Evolutionary conservation across 495 filamentous ascomycete genomes (phyloP).

Genomic region (Penicillium pancosmium): DNA sequence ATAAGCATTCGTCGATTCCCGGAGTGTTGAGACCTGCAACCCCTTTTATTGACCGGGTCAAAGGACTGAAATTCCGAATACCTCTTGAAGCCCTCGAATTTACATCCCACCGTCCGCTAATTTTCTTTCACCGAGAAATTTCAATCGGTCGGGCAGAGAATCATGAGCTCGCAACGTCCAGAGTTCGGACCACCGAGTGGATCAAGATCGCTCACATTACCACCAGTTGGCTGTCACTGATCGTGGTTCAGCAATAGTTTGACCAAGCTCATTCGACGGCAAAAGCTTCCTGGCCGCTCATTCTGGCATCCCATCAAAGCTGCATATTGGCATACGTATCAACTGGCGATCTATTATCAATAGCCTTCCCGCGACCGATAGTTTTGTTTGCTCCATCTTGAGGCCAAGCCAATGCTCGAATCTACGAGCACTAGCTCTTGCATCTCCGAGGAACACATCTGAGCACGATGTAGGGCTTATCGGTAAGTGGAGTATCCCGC

Average conservation of each 20-base stretch:
- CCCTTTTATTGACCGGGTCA: neutral
- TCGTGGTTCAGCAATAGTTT: neutral
- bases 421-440: neutral
- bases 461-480: neutral
- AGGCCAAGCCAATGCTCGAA: neutral
- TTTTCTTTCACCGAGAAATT: neutral
- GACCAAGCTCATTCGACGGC: neutral
- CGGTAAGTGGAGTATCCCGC: slow-evolving; percentile 1
- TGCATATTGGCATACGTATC: neutral
- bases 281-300: neutral
- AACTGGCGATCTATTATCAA: neutral
- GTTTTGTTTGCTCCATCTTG: neutral
- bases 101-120: neutral
- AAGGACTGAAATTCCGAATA: neutral
- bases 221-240: neutral
- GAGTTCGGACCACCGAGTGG: neutral
- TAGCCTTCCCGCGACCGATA: neutral
- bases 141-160: too few species aligned
- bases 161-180: neutral
- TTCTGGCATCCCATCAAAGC: neutral
- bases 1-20: slow-evolving; percentile 3
- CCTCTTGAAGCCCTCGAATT: neutral
- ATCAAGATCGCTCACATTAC: neutral
- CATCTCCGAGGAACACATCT: slow-evolving; percentile 1
- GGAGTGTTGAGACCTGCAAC: neutral